Percentiles rank a stretch among this genome's conserved stretches.
These are phyloP conservation scores for Kodamaea nitidulidarum DNA, from an alignment of 805 yeast genomes.

Conservation along the genomic window DNA sequence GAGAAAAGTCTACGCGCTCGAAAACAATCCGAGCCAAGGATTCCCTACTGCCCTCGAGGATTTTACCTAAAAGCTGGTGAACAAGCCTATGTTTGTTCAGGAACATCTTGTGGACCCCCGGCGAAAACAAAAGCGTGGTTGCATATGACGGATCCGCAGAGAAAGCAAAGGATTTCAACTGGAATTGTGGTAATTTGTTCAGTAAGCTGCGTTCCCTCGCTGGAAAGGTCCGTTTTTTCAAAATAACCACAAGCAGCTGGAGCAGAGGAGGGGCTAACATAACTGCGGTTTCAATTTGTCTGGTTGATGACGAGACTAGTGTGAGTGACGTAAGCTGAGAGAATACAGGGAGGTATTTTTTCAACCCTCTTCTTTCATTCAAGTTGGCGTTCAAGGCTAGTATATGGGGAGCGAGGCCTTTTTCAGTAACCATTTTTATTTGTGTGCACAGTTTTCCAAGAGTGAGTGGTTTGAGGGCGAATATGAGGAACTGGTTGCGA, in stretches of 20 bases:
- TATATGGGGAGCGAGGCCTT: too few species aligned
- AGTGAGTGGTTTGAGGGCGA: background rate
- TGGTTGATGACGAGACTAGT: too few species aligned
- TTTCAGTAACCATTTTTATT: too few species aligned
- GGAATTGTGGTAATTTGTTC: background rate
- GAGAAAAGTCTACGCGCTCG: conserved; percentile 4
- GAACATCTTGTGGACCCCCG: background rate
- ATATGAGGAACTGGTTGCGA: background rate
- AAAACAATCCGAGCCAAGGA: background rate
- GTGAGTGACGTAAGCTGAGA: background rate
- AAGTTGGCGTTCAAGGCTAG: too few species aligned
- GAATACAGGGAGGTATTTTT: too few species aligned
- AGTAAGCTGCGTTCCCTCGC: too few species aligned
- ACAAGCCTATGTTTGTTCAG: background rate
- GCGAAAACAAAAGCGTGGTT: background rate
- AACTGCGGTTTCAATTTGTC: too few species aligned
- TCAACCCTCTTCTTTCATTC: too few species aligned
- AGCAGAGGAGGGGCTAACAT: background rate
- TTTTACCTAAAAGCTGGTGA: background rate
- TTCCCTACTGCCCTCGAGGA: background rate
- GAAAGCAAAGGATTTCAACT: background rate
- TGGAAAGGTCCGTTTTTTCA: background rate
- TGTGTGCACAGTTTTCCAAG: too few species aligned
- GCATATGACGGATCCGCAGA: background rate
- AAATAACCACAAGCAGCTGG: background rate